Percentiles rank a stretch among this genome's conserved stretches.
These are phyloP conservation scores for Diutina neorugosa DNA, from an alignment of 1,139 yeast species.

Conservation along the genomic window DNA sequence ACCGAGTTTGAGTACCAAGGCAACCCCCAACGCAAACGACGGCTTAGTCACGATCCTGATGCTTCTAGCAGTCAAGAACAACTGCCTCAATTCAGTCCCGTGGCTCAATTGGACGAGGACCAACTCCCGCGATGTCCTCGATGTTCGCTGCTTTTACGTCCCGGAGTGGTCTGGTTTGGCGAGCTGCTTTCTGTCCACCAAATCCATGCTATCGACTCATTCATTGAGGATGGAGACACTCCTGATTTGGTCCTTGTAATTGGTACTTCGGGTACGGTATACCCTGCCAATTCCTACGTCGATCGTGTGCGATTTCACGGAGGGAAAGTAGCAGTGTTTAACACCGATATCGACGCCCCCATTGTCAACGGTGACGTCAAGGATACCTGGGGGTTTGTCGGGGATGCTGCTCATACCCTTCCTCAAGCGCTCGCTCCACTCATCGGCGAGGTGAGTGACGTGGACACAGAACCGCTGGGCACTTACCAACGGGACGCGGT, in stretches of 20 bases:
- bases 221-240: slow-evolving; percentile 37
- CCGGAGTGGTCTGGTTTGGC: slow-evolving; percentile 93
- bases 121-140: slow-evolving; percentile 71
- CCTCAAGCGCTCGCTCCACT: slow-evolving; percentile 56
- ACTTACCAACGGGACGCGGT: too few relatives aligned
- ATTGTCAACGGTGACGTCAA: slow-evolving; percentile 27
- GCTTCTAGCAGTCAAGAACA: not conserved
- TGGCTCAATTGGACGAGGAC: slow-evolving; percentile 30
- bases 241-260: slow-evolving; percentile 71
- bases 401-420: slow-evolving; percentile 66
- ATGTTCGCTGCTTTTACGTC: slow-evolving; percentile 53
- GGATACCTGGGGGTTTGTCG: slow-evolving; percentile 59
- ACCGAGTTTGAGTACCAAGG: slow-evolving; percentile 18
- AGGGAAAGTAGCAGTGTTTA: slow-evolving; percentile 76
- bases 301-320: slow-evolving; percentile 63
- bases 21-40: slow-evolving; percentile 8
- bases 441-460: slow-evolving; percentile 7
- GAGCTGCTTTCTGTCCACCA: slow-evolving; percentile 60
- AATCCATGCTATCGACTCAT: slow-evolving; percentile 58
- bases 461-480: not conserved
- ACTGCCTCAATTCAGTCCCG: slow-evolving; percentile 16
- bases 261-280: slow-evolving; percentile 76
- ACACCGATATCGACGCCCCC: slow-evolving; percentile 46
- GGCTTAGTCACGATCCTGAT: slow-evolving; percentile 4
- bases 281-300: slow-evolving; percentile 89